A percentile compares a stretch with the other conserved stretches of the same genome.
Conservation (phyloP, 768 basidiomycete genomes). For the Lentinula boryana region DNA sequence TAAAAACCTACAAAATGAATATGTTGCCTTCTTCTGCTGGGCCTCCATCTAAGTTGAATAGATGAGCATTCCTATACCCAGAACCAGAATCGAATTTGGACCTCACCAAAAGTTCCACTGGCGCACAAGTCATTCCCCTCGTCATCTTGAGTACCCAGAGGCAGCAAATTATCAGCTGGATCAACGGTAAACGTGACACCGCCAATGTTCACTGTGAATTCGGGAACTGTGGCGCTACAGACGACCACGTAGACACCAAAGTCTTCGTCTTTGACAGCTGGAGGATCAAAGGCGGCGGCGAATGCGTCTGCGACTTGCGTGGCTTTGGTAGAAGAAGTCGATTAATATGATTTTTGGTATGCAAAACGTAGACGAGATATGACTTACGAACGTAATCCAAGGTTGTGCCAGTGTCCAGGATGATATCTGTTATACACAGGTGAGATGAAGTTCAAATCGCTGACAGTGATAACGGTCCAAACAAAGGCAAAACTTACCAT, state of each 20-base stretch:
- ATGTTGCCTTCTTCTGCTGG: conserved; percentile 11
- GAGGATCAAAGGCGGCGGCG: conserved; percentile 12
- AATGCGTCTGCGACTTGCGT: conserved; percentile 13
- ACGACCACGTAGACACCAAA: conserved; percentile 11
- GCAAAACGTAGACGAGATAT: neutral
- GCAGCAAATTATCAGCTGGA: conserved; percentile 14
- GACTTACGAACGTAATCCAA: conserved; percentile 13
- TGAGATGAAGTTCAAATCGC: conserved; percentile 5
- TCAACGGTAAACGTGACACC: conserved; percentile 15
- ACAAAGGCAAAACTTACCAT: conserved; percentile 3
- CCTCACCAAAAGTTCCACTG: conserved; percentile 9
- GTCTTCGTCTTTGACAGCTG: conserved; percentile 11
- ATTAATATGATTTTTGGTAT: neutral
- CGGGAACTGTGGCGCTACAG: conserved; percentile 17
- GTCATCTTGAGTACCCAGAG: conserved; percentile 12
- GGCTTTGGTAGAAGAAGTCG: neutral
- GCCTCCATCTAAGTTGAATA: conserved; percentile 13
- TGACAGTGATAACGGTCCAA: conserved; percentile 9
- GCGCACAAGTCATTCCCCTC: neutral
- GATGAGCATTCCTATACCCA: conserved; percentile 9
- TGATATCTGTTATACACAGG: neutral
- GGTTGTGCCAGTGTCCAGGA: conserved; percentile 12
- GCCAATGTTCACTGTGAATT: conserved; percentile 14
- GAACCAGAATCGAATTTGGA: conserved; percentile 10
- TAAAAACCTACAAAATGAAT: conserved; percentile 15